phyloP scores from a whole-genome alignment of 2,329 filamentous ascomycete genomes.

The Ophiostoma himal-ulmi region DNA sequence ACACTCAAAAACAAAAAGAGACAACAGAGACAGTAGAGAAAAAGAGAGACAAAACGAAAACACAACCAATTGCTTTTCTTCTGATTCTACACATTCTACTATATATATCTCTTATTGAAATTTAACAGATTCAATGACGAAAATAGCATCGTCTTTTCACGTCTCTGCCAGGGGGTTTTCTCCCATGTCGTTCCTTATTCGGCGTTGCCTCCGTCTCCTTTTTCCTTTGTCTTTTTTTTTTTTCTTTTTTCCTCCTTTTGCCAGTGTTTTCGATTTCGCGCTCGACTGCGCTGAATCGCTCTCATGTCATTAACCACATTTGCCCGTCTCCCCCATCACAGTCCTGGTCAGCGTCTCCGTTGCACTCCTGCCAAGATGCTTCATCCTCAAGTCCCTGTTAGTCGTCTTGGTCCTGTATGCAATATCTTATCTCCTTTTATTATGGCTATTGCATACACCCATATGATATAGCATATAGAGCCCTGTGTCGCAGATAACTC shows the following conservation, averaged over 20 bases:
- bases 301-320: not conserved
- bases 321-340: not conserved
- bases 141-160: not conserved
- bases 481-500: constrained; percentile 1
- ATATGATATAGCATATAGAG: not conserved
- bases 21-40: not conserved
- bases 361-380: constrained; percentile 10
- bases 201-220: not conserved
- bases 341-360: not conserved
- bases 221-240: not conserved
- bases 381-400: not conserved
- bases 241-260: not conserved
- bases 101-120: not conserved
- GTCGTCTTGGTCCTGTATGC: not conserved
- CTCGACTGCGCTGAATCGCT: not conserved
- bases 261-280: too few species aligned
- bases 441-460: not conserved
- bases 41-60: not conserved
- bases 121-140: not conserved
- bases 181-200: not conserved
- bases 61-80: not conserved
- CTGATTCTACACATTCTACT: not conserved
- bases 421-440: not conserved
- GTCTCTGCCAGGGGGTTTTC: not conserved
- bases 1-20: not conserved